Base-by-base conservation (phyloP, 495 filamentous ascomycete species). In the Penicillium coffeae region DNA sequence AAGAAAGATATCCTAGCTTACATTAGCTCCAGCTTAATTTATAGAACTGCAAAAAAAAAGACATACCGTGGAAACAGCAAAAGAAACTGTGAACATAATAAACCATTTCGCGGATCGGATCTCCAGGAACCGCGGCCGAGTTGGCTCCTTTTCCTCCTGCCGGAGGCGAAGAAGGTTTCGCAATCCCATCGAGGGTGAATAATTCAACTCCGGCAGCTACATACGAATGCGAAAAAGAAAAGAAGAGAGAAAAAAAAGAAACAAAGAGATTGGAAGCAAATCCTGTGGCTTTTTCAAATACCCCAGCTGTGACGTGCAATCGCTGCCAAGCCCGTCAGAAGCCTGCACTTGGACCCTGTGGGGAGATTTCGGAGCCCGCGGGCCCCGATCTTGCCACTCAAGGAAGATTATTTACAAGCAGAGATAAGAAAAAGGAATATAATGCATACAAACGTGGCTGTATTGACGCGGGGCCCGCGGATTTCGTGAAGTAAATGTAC, bases 1-100 rank as follows among this genome's bases (percentile, higher is more conserved):
- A 42, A 87, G 74, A 56, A 94, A 87, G 45, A 90, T 82, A 68
- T 95, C 89, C 70, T 80, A 36, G 12, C 1, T 20, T 8, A 16
- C 9, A 33, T 43, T 33, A 43, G 41, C 8, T 14, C 13, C 10
- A 3, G 25, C n/a, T 19, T 37, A 36, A 18, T 21, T 10, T 21
- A 25, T 8, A 7, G 7, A 7, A 13, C 1, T 8, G n/a, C 13
- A 4, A 7, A 6, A 15, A 38, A 3, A n/a, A 27, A 27, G 18
- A 9, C 49, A 33, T 45, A 60, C 57, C 3, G 60, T 64, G 5
- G 38, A 45, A 0, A 50, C 51, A 12, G 62, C 56, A 47, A 63
- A 64, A 38, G 62, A 55, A 30, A 64, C 56, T 7, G 52, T 53
- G 21, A 60, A 63, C 40, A 63, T 38, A 18, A 64, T 60, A 13